Conservation (phyloP, 2,329 filamentous ascomycete genomes). For the Sclerotinia spermophila region DNA sequence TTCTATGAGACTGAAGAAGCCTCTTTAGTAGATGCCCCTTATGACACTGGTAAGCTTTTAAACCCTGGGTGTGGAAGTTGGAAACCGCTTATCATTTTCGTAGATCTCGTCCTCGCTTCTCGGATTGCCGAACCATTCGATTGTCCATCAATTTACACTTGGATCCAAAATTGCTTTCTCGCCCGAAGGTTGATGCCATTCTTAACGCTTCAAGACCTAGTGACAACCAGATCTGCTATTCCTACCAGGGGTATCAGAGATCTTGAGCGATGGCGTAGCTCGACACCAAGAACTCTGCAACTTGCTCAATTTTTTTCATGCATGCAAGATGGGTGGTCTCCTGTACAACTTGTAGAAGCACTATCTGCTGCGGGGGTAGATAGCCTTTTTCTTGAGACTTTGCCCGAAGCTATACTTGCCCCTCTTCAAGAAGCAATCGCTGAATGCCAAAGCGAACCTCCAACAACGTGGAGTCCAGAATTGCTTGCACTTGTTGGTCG, state of each 20-base stretch:
- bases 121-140: constrained; percentile 47
- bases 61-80: neutral
- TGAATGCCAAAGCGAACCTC: constrained; percentile 79
- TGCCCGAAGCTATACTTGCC: constrained; percentile 79
- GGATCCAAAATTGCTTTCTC: constrained; percentile 45
- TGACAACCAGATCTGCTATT: constrained; percentile 35
- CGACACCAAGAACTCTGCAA: constrained; percentile 64
- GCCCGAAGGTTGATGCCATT: constrained; percentile 40
- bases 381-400: constrained; percentile 66
- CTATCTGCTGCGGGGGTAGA: constrained; percentile 70
- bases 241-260: constrained; percentile 22
- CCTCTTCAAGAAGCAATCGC: constrained; percentile 80
- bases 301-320: constrained; percentile 65
- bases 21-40: constrained; percentile 49
- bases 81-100: neutral
- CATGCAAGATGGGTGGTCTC: constrained; percentile 49
- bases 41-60: constrained; percentile 47
- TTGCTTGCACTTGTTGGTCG: constrained; percentile 75
- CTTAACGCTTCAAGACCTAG: constrained; percentile 48
- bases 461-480: constrained; percentile 67
- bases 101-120: constrained; percentile 25
- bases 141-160: constrained; percentile 58
- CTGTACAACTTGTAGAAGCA: constrained; percentile 65
- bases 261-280: constrained; percentile 29
- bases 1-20: constrained; percentile 61